phyloP scores from a whole-genome alignment of 768 basidiomycete genomes.

The Lactarius tabidus region DNA sequence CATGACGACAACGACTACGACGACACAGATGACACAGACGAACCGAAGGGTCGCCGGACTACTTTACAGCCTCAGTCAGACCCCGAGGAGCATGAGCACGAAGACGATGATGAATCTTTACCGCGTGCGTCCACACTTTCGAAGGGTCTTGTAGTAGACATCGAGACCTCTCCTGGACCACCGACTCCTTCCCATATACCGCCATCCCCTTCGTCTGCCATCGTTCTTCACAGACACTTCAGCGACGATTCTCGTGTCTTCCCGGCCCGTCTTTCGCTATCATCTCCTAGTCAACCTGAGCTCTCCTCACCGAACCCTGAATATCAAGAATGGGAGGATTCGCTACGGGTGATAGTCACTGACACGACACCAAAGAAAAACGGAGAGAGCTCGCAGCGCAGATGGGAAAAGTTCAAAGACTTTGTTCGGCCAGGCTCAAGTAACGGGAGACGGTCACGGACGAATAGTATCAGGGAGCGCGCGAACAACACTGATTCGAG shows the following conservation, averaged over 20 bases:
- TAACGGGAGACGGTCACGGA: slow-evolving; percentile 70
- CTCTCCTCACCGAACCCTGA: slow-evolving; percentile 47
- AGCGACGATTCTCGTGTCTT: slow-evolving; percentile 55
- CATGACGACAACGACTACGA: slow-evolving; percentile 53
- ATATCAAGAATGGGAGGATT: slow-evolving; percentile 32
- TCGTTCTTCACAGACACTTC: slow-evolving; percentile 39
- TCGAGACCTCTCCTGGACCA: slow-evolving; percentile 55
- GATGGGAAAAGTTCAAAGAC: slow-evolving; percentile 72
- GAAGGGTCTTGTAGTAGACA: slow-evolving; percentile 60
- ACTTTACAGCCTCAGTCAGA: slow-evolving; percentile 23
- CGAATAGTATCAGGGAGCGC: slow-evolving; percentile 68
- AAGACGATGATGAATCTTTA: slow-evolving; percentile 46
- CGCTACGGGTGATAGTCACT: slow-evolving; percentile 26
- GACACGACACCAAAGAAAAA: slow-evolving; percentile 48
- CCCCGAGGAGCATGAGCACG: slow-evolving; percentile 45
- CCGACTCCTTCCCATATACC: slow-evolving; percentile 40
- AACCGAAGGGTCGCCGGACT: slow-evolving; percentile 33
- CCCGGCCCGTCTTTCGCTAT: slow-evolving; percentile 58
- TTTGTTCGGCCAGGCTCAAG: slow-evolving; percentile 63
- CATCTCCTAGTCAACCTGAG: slow-evolving; percentile 56
- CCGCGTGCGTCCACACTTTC: slow-evolving; percentile 54
- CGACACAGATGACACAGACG: slow-evolving; percentile 43
- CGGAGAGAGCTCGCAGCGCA: slow-evolving; percentile 50
- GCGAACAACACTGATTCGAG: slow-evolving; percentile 56
- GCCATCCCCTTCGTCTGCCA: slow-evolving; percentile 47